Evolutionary conservation across 2,329 filamentous ascomycete genomes (phyloP).

Genomic region (Sphaerulina populicola): DNA sequence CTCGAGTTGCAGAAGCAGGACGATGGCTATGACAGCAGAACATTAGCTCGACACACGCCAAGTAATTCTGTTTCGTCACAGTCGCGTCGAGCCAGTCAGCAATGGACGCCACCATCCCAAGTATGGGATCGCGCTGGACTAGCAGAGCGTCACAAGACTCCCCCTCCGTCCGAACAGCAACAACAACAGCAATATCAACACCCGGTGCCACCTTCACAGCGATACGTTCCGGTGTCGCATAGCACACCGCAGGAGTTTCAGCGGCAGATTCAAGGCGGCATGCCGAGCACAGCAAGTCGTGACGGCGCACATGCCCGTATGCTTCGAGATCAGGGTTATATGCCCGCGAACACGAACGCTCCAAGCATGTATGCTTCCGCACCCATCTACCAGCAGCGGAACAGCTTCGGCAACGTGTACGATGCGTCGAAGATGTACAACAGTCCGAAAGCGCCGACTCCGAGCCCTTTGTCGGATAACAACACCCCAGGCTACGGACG

Average conservation of each 20-base stretch:
- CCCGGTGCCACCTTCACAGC: conserved; percentile 12
- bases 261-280: conserved; percentile 22
- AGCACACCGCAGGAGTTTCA: conserved; percentile 41
- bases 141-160: conserved; percentile 15
- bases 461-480: conserved; percentile 29
- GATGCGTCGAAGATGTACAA: conserved; percentile 25
- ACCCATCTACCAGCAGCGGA: conserved; percentile 14
- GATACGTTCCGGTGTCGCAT: conserved; percentile 23
- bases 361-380: conserved; percentile 8
- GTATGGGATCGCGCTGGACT: conserved; percentile 24
- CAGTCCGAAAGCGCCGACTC: conserved; percentile 29
- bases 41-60: conserved; percentile 21
- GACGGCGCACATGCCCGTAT: conserved; percentile 30
- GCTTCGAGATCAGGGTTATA: conserved; percentile 30
- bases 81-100: conserved; percentile 19
- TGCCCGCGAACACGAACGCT: conserved; percentile 7
- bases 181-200: conserved; percentile 16
- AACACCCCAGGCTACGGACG: conserved; percentile 24
- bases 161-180: conserved; percentile 16
- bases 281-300: conserved; percentile 29
- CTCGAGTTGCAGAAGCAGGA: conserved; percentile 17
- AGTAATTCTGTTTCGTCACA: conserved; percentile 22
- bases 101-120: conserved; percentile 34
- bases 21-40: conserved; percentile 10
- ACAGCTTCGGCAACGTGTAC: conserved; percentile 24